Conservation (phyloP, 139 green algal genomes). For the Chlorella sp. region DNA sequence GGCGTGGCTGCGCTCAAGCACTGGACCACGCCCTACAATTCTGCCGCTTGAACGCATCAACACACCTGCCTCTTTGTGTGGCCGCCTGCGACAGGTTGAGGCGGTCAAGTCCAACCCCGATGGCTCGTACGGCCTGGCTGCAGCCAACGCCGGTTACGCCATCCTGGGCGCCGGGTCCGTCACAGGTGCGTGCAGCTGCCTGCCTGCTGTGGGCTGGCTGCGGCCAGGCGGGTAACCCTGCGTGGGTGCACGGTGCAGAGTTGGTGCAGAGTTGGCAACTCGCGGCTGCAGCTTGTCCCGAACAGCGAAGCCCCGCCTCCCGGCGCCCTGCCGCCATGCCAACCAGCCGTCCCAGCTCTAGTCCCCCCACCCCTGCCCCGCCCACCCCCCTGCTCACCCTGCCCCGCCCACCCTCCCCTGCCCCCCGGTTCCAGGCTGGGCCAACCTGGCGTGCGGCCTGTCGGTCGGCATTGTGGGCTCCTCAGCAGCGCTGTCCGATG, state of each 20-base stretch:
- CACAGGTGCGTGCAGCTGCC: slow-evolving; percentile 55
- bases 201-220: no score
- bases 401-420: background rate
- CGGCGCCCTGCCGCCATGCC: background rate
- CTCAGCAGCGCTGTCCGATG: slow-evolving; percentile 95
- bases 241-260: no score
- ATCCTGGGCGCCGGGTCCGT: slow-evolving; percentile 93
- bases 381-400: no score
- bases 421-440: slow-evolving; percentile 86
- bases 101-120: slow-evolving; percentile 41
- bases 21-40: no score
- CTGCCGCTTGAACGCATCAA: background rate
- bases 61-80: no score
- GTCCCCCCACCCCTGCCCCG: no score
- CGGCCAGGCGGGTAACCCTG: no score
- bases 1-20: no score
- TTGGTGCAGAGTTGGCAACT: no score
- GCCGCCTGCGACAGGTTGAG: slow-evolving; percentile 58
- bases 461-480: slow-evolving; percentile 98
- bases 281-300: no score
- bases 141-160: slow-evolving; percentile 84
- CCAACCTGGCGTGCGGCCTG: slow-evolving; percentile 97
- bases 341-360: no score
- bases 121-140: slow-evolving; percentile 48
- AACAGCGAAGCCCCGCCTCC: background rate